Evolutionary conservation across 1,139 yeast genomes (phyloP).

Genomic region (Debaryomyces sp.): DNA sequence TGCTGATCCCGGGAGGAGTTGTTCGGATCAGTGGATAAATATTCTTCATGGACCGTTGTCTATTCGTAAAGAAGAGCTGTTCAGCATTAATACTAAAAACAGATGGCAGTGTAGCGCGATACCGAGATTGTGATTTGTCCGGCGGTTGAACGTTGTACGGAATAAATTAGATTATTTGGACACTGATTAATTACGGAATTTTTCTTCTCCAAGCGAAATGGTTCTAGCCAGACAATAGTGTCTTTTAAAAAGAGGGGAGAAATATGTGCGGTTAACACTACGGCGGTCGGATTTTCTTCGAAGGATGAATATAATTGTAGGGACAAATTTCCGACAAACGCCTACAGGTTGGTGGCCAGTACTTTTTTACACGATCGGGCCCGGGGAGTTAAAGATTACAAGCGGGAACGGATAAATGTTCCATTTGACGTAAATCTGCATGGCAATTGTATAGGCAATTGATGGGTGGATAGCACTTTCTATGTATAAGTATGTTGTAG

Average conservation of each 20-base stretch:
- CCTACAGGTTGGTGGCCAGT: too few relatives aligned
- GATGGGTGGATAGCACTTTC: too few relatives aligned
- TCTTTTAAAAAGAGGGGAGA: background rate
- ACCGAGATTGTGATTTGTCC: background rate
- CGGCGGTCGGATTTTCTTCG: background rate
- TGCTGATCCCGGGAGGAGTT: background rate
- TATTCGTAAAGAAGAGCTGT: background rate
- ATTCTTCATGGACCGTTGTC: background rate
- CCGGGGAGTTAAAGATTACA: background rate
- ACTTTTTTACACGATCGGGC: background rate
- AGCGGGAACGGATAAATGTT: background rate
- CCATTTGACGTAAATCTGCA: background rate
- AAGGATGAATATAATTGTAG: background rate
- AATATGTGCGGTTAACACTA: background rate
- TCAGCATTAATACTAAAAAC: background rate
- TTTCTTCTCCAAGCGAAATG: background rate
- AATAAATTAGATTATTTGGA: background rate
- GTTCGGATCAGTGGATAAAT: slow-evolving; percentile 4
- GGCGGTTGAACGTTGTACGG: background rate
- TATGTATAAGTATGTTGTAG: too few relatives aligned
- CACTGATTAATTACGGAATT: too few relatives aligned
- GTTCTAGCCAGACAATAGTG: background rate
- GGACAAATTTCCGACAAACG: background rate
- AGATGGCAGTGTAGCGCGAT: background rate
- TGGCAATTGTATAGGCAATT: too few relatives aligned